Evolutionary conservation across 2,329 filamentous ascomycete genomes (phyloP).

Genomic region (Alternaria angustiovoidea): DNA sequence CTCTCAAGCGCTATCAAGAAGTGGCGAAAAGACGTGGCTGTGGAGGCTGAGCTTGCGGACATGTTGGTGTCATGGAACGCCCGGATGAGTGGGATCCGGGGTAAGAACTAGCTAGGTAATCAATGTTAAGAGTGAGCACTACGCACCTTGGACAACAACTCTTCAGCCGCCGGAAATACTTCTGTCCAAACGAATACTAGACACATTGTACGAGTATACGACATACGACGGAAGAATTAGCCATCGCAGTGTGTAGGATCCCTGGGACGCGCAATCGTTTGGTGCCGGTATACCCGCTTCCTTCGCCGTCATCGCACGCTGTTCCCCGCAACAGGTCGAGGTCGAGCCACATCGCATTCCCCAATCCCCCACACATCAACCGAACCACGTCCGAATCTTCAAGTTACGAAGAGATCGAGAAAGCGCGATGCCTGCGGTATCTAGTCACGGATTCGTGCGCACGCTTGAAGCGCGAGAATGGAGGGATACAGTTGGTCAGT

Average conservation of each 20-base stretch:
- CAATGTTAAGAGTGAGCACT: slow-evolving; percentile 2
- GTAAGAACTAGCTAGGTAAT: not conserved
- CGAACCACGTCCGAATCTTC: not conserved
- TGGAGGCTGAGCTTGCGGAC: slow-evolving; percentile 23
- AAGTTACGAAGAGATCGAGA: not conserved
- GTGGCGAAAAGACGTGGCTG: slow-evolving; percentile 18
- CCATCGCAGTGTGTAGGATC: not conserved
- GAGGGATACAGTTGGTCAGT: slow-evolving; percentile 26
- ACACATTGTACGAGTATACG: not conserved
- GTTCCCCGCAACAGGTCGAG: slow-evolving; percentile 6
- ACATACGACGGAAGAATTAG: not conserved
- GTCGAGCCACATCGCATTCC: not conserved
- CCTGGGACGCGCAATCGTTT: not conserved
- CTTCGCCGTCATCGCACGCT: not conserved
- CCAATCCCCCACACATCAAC: not conserved
- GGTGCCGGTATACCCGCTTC: slow-evolving; percentile 4
- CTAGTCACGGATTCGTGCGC: slow-evolving; percentile 1
- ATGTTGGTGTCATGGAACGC: slow-evolving; percentile 17
- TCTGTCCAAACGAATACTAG: not conserved
- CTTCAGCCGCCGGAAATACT: not conserved
- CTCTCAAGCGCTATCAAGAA: not conserved
- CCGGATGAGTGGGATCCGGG: slow-evolving; percentile 4
- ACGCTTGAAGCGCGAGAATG: slow-evolving; percentile 23
- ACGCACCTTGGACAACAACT: not conserved
- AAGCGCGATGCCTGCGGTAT: slow-evolving; percentile 23